phyloP scores from a whole-genome alignment of 768 basidiomycete genomes.

The Suillus bovinus region DNA sequence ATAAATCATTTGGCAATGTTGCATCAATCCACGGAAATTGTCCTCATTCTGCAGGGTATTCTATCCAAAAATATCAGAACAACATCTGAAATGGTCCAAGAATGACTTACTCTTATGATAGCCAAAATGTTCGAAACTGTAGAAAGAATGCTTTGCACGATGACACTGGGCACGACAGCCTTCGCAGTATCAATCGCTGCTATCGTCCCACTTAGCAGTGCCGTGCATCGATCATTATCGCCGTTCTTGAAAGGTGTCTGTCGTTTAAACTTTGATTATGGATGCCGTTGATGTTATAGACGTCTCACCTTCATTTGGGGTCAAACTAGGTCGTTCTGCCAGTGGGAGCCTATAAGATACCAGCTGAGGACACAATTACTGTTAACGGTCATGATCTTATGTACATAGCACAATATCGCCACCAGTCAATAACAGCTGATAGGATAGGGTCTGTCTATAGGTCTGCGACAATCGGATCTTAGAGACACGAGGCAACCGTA shows the following conservation, averaged over 20 bases:
- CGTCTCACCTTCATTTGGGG: too few species aligned
- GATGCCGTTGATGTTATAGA: not conserved
- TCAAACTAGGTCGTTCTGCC: not conserved
- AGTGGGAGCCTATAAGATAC: not conserved
- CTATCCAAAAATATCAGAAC: not conserved
- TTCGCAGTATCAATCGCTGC: not conserved
- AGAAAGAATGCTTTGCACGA: not conserved
- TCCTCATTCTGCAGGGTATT: not conserved
- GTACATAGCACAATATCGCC: not conserved
- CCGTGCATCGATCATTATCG: not conserved
- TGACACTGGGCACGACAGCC: not conserved
- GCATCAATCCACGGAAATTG: not conserved
- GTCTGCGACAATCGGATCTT: too few species aligned
- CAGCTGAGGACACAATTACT: not conserved
- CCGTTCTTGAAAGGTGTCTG: not conserved
- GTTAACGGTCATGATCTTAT: slow-evolving; percentile 1
- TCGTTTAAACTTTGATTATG: not conserved
- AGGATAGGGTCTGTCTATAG: slow-evolving; percentile 5
- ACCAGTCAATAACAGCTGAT: not conserved
- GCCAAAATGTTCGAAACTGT: not conserved
- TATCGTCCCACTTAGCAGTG: not conserved
- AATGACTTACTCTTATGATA: not conserved
- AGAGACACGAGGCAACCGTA: too few species aligned
- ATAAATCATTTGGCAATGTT: not conserved
- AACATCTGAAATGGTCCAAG: too few species aligned